Base-by-base conservation (phyloP, 306 rosid genomes). In the Fagus crenata region DNA sequence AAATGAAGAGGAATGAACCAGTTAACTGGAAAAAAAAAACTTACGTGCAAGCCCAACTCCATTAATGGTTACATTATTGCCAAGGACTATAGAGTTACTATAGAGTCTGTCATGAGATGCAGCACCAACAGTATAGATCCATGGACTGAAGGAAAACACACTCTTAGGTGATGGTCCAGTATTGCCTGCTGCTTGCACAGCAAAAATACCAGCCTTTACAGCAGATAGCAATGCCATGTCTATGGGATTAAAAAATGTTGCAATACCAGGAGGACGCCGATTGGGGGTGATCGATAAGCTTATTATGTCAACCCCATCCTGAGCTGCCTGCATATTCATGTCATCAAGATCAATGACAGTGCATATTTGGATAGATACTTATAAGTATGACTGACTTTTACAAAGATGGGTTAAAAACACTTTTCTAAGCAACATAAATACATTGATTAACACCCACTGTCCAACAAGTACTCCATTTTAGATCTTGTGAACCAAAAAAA, bases 101-200 rank as follows among this genome's bases (percentile, higher is more conserved):
- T 96, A 96, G 60, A 54, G 43, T 79, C 99, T 86, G 49, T 96
- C 99, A 73, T 96, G 99, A 77, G 99, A 82, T 63, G 96, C 84
- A 6, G 99, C 95, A 42, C 99, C 99, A 51, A 96, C 96, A 63
- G 96, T 88, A 85, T 79, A 82, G 68, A 96, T 96, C 99, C 99
- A 96, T 2, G 99, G 99, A 85, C 99, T 96, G 85, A 92, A 96
- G 61, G 99, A 96, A 64, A 89, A 89, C 91, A 92, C 86, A 86
- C 99, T 96, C 81, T 78, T 92, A 3, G 98, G 99, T 22, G 99
- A 87, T 1, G 99, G 99, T 74, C 99, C 99, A 17, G 97, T 96
- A 78, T 96, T 96, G 31, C 99, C 99, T 4, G 99, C 96, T 32
- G 98, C 99, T 91, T 96, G 99, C 79, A 96, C 99, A 5, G 91